Base-by-base conservation (phyloP, 495 filamentous ascomycete genomes). In the Neurospora sp. region DNA sequence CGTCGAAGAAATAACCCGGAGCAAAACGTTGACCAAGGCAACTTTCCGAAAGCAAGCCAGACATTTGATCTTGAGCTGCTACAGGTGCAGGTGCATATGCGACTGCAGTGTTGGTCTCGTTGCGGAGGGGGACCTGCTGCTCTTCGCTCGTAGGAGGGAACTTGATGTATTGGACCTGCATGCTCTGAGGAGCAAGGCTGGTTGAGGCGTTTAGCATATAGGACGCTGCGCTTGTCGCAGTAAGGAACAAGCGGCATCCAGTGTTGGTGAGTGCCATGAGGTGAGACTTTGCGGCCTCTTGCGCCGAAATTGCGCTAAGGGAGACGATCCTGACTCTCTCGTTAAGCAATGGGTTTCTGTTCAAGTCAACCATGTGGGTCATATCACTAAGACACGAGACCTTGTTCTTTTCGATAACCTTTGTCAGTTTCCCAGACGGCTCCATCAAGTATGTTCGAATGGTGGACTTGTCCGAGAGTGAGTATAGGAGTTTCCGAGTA, bases 121-220 rank as follows among this genome's bases (percentile, higher is more conserved):
- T 69, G 39, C 78, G 71, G 69, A 72, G 75, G 42, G 71, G 70
- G 77, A 80, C 22, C 72, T 69, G 53, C 53, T 61, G 53, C 1
- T 35, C 22, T 61, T 61, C 53, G 53, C 59, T 84, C 79, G 35
- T 76, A 74, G 0, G 96, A 9, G 96, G 96, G 71, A 97, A 97
- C 76, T 94, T 96, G 79, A 98, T 90, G 76, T 95, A 94, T 74
- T 96, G 92, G 27, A 98, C 89, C 79, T 97, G 94, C 94, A 99
- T 98, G 82, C 93, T 98, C 69, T 91, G 95, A 4, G 96, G 95
- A 0, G 94, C 89, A 71, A 84, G 86, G 59, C 81, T 86, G 35
- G 84, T 81, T 31, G 89, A 85, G 37, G 87, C 83, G 17, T 87
- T 83, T 7, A 85, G 83, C 79, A 90, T 91, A 72, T 89, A 91